phyloP scores from a whole-genome alignment of 306 rosid genomes.

The Sindora glabra region DNA sequence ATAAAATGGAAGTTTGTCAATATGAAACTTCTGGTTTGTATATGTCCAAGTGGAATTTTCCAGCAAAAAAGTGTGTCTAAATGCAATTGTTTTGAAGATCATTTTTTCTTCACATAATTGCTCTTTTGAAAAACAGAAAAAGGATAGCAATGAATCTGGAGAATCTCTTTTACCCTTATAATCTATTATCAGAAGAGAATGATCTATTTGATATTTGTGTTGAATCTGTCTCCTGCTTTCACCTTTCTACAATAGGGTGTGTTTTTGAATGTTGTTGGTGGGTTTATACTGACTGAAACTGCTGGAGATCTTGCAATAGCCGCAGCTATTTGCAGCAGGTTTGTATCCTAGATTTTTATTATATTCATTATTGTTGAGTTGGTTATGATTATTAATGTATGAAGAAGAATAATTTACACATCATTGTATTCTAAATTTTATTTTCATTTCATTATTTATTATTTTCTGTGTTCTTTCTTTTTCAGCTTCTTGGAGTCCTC shows the following conservation, averaged over 20 bases:
- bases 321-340: conserved; percentile 98
- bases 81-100: background rate
- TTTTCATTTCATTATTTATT: conserved; percentile 4
- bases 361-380: background rate
- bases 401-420: too few relatives aligned
- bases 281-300: conserved; percentile 62
- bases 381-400: too few relatives aligned
- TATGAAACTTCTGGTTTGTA: background rate
- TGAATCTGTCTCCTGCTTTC: background rate
- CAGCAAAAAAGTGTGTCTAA: background rate
- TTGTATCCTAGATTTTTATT: conserved; percentile 18
- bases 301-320: conserved; percentile 98
- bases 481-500: conserved; percentile 85
- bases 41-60: background rate
- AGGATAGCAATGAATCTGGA: too few relatives aligned
- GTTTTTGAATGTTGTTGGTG: conserved; percentile 74
- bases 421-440: background rate
- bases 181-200: too few relatives aligned
- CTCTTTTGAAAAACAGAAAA: too few relatives aligned
- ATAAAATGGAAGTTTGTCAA: too few relatives aligned
- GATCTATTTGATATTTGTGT: background rate
- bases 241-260: conserved; percentile 42
- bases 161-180: too few relatives aligned
- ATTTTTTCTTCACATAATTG: too few relatives aligned
- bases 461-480: background rate